Evolutionary conservation across 768 basidiomycete species (phyloP).

Genomic region (Russula dissimulans): DNA sequence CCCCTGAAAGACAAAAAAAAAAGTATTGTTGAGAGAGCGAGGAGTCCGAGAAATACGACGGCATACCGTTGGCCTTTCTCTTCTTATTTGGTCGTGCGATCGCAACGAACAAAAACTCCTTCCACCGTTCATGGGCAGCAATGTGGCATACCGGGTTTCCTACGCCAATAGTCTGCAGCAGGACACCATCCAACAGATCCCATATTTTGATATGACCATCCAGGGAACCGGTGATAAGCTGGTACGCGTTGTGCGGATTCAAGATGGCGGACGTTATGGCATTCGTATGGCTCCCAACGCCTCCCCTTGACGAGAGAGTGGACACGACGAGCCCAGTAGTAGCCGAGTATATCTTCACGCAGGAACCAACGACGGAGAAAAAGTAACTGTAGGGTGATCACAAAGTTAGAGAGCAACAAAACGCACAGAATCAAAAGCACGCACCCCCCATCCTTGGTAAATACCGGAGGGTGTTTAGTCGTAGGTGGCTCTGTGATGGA

Average conservation of each 20-base stretch:
- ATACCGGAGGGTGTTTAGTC: conserved; percentile 60
- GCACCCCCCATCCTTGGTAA: conserved; percentile 85
- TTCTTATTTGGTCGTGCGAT: conserved; percentile 44
- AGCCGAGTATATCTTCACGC: conserved; percentile 80
- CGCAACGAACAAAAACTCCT: conserved; percentile 63
- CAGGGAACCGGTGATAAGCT: conserved; percentile 76
- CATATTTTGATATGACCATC: conserved; percentile 85
- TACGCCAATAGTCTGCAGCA: conserved; percentile 67
- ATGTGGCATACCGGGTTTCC: conserved; percentile 62
- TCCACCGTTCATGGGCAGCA: conserved; percentile 60
- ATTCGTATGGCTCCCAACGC: conserved; percentile 35
- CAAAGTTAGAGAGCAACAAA: conserved; percentile 8
- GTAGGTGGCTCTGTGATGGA: conserved; percentile 60
- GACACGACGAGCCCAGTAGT: conserved; percentile 72
- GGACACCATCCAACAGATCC: conserved; percentile 82
- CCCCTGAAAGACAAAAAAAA: not conserved
- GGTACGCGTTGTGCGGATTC: conserved; percentile 80
- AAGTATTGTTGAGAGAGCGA: not conserved
- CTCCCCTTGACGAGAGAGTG: conserved; percentile 52
- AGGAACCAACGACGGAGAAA: conserved; percentile 74
- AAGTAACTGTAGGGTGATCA: conserved; percentile 54
- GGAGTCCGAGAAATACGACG: not conserved
- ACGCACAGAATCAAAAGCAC: conserved; percentile 15
- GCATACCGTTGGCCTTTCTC: conserved; percentile 27
- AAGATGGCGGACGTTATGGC: conserved; percentile 66